phyloP scores from a whole-genome alignment of 345 rosid species.

The Erodium maritimum region DNA sequence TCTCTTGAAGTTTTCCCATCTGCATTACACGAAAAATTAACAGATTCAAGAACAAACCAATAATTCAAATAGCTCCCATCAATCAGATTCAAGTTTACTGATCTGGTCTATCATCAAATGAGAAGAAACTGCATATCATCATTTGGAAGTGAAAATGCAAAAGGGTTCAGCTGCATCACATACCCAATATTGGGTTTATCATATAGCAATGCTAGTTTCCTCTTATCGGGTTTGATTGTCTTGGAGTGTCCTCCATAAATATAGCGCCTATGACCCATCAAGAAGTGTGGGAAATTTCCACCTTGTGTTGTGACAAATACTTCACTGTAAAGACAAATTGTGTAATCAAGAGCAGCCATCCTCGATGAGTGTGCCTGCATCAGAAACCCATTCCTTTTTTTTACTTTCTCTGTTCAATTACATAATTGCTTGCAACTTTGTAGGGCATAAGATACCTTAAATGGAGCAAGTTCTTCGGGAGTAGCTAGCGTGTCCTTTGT shows the following conservation, averaged over 20 bases:
- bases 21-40: constrained; percentile 12
- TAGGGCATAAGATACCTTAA: constrained; percentile 41
- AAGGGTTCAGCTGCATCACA: not conserved
- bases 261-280: constrained; percentile 89
- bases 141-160: not conserved
- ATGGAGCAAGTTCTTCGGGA: constrained; percentile 70
- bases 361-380: constrained; percentile 80
- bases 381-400: no score
- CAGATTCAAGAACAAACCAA: not conserved
- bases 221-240: constrained; percentile 84
- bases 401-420: no score
- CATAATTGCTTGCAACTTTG: constrained; percentile 14
- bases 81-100: not conserved
- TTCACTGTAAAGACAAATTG: constrained; percentile 88
- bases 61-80: not conserved
- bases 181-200: constrained; percentile 79
- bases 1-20: constrained; percentile 75
- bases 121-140: not conserved
- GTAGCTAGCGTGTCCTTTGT: constrained; percentile 77
- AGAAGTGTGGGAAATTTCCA: constrained; percentile 95
- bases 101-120: not conserved
- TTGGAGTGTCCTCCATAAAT: constrained; percentile 82
- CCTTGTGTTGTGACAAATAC: constrained; percentile 97
- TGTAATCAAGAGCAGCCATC: constrained; percentile 91
- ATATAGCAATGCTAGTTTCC: constrained; percentile 75